These are phyloP conservation scores for Cadophora sp. DNA, from an alignment of 2,329 filamentous ascomycete species.

Conservation along the genomic window DNA sequence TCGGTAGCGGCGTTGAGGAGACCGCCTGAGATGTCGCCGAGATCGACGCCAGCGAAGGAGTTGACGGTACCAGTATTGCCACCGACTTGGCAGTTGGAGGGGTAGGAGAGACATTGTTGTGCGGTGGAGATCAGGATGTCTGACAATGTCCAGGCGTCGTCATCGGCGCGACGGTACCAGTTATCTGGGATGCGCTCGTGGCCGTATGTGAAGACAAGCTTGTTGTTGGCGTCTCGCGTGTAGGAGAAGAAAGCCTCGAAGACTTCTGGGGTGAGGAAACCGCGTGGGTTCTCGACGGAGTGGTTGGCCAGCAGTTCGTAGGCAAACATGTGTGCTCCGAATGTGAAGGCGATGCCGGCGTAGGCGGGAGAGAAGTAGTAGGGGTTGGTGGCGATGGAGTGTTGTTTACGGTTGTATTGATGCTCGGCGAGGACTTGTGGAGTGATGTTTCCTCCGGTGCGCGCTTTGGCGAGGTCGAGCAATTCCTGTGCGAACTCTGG, in stretches of 20 bases:
- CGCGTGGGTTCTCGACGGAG: conserved; percentile 31
- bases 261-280: conserved; percentile 24
- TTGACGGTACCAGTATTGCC: conserved; percentile 60
- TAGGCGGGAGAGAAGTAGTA: conserved; percentile 44
- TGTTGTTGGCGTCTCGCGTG: conserved; percentile 22
- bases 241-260: conserved; percentile 32
- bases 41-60: conserved; percentile 56
- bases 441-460: conserved; percentile 27
- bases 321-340: conserved; percentile 41
- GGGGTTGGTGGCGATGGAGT: conserved; percentile 44
- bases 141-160: conserved; percentile 50
- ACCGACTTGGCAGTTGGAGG: conserved; percentile 47
- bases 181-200: conserved; percentile 33
- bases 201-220: conserved; percentile 25
- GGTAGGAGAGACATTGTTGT: conserved; percentile 45
- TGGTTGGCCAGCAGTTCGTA: conserved; percentile 43
- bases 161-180: conserved; percentile 36
- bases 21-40: conserved; percentile 48
- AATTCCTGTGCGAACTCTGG: conserved; percentile 31
- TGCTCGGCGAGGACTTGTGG: conserved; percentile 32
- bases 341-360: conserved; percentile 39
- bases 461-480: conserved; percentile 28
- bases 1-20: conserved; percentile 50
- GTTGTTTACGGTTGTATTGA: conserved; percentile 30
- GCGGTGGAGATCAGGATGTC: conserved; percentile 49